Percentiles rank a stretch among this genome's conserved stretches.
Conservation (phyloP, 768 basidiomycete genomes). For the Tylopilus sp. region DNA sequence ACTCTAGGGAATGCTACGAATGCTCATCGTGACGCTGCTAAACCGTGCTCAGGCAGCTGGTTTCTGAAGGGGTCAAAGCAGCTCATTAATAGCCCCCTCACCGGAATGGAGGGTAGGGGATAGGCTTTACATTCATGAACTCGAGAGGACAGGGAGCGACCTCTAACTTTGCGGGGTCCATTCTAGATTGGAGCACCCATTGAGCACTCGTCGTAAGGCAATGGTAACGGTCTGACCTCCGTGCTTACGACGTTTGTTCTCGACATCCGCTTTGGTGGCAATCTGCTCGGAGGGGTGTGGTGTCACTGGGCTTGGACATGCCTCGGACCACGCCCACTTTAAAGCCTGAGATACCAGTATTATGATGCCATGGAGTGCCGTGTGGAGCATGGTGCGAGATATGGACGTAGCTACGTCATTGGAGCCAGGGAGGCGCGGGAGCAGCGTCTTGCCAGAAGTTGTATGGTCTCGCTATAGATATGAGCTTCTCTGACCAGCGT, state of each 20-base stretch:
- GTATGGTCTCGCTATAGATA: conserved; percentile 2
- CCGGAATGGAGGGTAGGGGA: conserved; percentile 63
- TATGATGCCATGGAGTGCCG: conserved; percentile 12
- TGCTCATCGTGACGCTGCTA: conserved; percentile 64
- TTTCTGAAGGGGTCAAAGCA: neutral
- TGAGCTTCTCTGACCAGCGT: conserved; percentile 7
- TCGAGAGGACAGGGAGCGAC: conserved; percentile 39
- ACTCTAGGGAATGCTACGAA: conserved; percentile 62
- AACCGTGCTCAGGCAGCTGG: conserved; percentile 2
- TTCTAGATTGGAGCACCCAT: conserved; percentile 31
- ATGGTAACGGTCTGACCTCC: conserved; percentile 17
- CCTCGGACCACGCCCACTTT: conserved; percentile 11
- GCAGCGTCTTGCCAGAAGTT: neutral
- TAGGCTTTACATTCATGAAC: conserved; percentile 46
- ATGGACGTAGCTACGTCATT: conserved; percentile 20
- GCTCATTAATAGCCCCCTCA: conserved; percentile 63
- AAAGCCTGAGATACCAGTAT: conserved; percentile 9
- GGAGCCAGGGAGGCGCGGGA: conserved; percentile 14
- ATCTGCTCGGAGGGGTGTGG: neutral
- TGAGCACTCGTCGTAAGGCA: neutral
- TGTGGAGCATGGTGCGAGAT: conserved; percentile 14
- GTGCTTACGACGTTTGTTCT: conserved; percentile 21
- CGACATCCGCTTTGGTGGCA: conserved; percentile 1
- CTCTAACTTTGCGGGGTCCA: conserved; percentile 46
- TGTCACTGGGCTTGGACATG: neutral